Base-by-base conservation (phyloP, 192 early-diverging fungal species). In the Thoreauomyces humboldtii region DNA sequence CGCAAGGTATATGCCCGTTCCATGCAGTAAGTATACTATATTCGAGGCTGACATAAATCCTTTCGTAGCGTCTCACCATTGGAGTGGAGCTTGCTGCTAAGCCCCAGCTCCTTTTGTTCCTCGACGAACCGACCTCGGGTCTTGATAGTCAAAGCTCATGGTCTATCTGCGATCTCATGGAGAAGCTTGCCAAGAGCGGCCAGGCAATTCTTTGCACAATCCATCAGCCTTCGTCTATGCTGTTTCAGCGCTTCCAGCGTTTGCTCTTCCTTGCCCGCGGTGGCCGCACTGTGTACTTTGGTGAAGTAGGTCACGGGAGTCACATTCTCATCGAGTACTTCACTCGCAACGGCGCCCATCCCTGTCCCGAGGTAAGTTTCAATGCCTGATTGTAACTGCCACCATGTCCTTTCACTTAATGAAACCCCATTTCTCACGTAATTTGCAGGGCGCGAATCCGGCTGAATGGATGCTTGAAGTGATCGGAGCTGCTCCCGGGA, bases 61-160 rank as follows among this genome's bases (percentile, higher is more conserved):
- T n/a, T n/a, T n/a, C n/a, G n/a, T n/a, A 95, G 74, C 60, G 78
- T 12, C 73, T 96, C 47, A 93, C 87, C 7, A 94, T 96, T 65
- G 93, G 81, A 44, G 78, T 92, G 38, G 93, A 95, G 72, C 78
- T 95, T 50, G 91, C 89, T 3, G 89, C 89, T 22, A 84, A 86
- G 60, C 93, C 93, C 22, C 77, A 91, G 91, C 85, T 91, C 66
- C 74, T 89, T 43, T 79, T 95, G 34, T 93, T 95, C 76, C 79
- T 94, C 52, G 93, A 96, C 77, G 93, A 81, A 62, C 93, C 93
- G 46, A 94, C 93, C 4, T 93, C 91, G 21, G 93, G 93, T 27
- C 60, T 81, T 1, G 90, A 93, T 68, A 77, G 87, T n/a, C 87
- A 91, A 0, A 87, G 58, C 27, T 65, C 76, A 4, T 59, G 86